phyloP scores from a whole-genome alignment of 345 rosid species.

The Boechera stricta region DNA sequence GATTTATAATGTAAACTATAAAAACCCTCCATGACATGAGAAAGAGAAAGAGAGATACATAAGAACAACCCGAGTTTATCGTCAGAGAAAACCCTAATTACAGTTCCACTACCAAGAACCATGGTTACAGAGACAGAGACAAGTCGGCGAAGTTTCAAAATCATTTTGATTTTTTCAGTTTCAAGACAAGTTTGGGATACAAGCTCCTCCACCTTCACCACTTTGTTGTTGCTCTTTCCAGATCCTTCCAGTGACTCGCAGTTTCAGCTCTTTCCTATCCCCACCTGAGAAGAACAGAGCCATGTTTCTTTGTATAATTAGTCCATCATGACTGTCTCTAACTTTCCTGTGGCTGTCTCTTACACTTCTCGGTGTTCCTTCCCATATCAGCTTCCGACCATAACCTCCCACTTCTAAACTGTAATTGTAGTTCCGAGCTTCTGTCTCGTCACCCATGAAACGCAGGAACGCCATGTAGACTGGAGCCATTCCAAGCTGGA shows the following conservation, averaged over 20 bases:
- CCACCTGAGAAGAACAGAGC: slow-evolving; percentile 98
- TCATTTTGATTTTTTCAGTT: slow-evolving; percentile 3
- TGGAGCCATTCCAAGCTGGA: slow-evolving; percentile 96
- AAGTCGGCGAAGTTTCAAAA: slow-evolving; percentile 21
- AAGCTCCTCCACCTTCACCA: slow-evolving; percentile 80
- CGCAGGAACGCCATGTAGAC: slow-evolving; percentile 97
- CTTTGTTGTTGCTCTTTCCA: slow-evolving; percentile 96
- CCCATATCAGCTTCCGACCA: slow-evolving; percentile 90
- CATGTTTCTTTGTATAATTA: slow-evolving; percentile 87
- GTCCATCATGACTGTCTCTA: slow-evolving; percentile 92
- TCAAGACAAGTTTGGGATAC: slow-evolving; percentile 83
- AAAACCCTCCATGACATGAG: slow-evolving; percentile 34
- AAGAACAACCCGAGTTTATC: slow-evolving; percentile 32
- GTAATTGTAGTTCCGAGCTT: slow-evolving; percentile 85
- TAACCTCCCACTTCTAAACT: slow-evolving; percentile 96
- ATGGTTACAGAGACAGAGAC: slow-evolving; percentile 31
- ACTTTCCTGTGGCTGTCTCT: slow-evolving; percentile 96
- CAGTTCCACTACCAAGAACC: slow-evolving; percentile 33
- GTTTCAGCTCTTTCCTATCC: slow-evolving; percentile 90
- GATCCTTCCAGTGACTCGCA: slow-evolving; percentile 87
- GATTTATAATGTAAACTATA: slow-evolving; percentile 17
- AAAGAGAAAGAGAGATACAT: slow-evolving; percentile 2
- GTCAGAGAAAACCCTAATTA: slow-evolving; percentile 38
- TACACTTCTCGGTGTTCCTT: slow-evolving; percentile 86
- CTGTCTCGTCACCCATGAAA: slow-evolving; percentile 91